phyloP scores from a whole-genome alignment of 192 early-diverging fungal genomes.

The Coemansia sp. region DNA sequence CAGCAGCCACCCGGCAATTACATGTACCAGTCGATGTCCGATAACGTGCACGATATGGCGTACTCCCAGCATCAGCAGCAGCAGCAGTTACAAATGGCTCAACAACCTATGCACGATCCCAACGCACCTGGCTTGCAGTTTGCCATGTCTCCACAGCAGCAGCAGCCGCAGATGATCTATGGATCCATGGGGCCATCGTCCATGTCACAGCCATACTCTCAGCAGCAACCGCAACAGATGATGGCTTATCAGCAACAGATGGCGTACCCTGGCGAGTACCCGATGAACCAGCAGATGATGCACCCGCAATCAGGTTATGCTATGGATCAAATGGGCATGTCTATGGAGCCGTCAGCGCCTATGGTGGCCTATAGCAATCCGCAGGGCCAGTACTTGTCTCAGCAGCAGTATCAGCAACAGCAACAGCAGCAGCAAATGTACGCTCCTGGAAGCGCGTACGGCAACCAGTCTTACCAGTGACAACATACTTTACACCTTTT shows the following conservation, averaged over 20 bases:
- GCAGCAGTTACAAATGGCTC: neutral
- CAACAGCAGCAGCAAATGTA: conserved; percentile 32
- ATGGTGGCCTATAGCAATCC: conserved; percentile 13
- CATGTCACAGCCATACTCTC: conserved; percentile 14
- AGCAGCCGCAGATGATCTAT: conserved; percentile 21
- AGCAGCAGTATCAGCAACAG: conserved; percentile 18
- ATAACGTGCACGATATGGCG: neutral
- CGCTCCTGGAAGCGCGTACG: conserved; percentile 35
- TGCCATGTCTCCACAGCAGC: conserved; percentile 3
- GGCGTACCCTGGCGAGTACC: neutral
- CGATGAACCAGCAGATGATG: conserved; percentile 6
- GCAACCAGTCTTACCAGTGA: conserved; percentile 20
- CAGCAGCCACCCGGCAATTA: conserved; percentile 3
- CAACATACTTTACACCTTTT: neutral
- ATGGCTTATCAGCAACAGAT: conserved; percentile 1
- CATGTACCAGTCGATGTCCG: neutral
- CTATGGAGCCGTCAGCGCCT: conserved; percentile 26
- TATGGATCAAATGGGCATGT: conserved; percentile 13
- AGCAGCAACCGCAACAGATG: conserved; percentile 16
- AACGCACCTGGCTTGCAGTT: neutral
- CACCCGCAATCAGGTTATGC: conserved; percentile 5
- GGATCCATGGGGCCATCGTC: conserved; percentile 15
- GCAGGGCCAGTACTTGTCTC: conserved; percentile 14
- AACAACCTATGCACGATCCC: conserved; percentile 4
- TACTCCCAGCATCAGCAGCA: neutral